Evolutionary conservation across 2,329 filamentous ascomycete species (phyloP).

Genomic region (Parafenestella ontariensis): DNA sequence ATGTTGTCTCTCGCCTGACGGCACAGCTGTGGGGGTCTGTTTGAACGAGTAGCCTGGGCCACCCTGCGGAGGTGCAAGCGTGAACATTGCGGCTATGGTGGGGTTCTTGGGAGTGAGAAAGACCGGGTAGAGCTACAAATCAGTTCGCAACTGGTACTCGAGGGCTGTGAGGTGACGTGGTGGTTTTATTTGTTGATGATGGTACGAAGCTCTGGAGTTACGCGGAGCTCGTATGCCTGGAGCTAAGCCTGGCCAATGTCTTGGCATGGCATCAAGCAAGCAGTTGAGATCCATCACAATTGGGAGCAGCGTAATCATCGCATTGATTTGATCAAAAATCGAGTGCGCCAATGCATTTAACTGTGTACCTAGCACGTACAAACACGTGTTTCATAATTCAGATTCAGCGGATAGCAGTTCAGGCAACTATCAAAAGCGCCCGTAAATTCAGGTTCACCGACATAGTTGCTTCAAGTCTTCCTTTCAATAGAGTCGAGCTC

Average conservation of each 20-base stretch:
- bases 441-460: not conserved
- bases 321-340: no score
- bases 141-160: not conserved
- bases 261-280: constrained; percentile 2
- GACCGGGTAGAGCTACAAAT: not conserved
- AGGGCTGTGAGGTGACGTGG: constrained; percentile 21
- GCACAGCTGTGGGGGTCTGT: constrained; percentile 56
- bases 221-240: constrained; percentile 32
- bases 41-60: constrained; percentile 68
- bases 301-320: no score
- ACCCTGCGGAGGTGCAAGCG: constrained; percentile 58
- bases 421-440: no score
- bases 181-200: constrained; percentile 24
- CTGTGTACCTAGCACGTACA: no score
- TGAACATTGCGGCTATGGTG: constrained; percentile 63
- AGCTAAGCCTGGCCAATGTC: constrained; percentile 15
- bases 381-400: not conserved
- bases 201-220: constrained; percentile 36
- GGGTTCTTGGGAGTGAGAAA: constrained; percentile 1
- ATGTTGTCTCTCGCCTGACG: constrained; percentile 69
- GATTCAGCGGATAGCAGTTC: no score
- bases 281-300: not conserved
- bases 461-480: not conserved
- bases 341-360: no score
- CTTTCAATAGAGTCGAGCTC: not conserved